Base-by-base conservation (phyloP, 2,329 filamentous ascomycete genomes). In the Pseudopyricularia cyperi region DNA sequence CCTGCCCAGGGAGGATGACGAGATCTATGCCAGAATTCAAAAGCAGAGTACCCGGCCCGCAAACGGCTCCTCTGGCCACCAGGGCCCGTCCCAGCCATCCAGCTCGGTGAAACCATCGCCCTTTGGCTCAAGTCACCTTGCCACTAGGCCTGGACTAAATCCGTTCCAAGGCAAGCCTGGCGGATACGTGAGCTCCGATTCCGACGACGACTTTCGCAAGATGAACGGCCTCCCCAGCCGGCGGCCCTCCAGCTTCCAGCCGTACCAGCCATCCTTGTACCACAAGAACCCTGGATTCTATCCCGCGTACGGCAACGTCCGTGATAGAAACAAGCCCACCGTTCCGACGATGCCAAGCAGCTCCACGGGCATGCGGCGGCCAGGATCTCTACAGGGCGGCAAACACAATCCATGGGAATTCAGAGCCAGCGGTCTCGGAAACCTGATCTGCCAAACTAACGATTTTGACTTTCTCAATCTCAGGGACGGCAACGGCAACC, bases 401-500 rank as follows among this genome's bases (percentile, higher is more conserved):
- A n/a, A 42, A 22, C 8, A 22, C 12, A 44, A 44, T 19, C 9
- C 39, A 19, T 44, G 39, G 39, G 5, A 22, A 15, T 34, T 26
- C 17, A 12, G 14, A 26, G 19, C 30, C 7, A 35, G 30, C 32
- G 19, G 47, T 17, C 28, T 24, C 11, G 34, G 47, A 49, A 49
- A 44, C 7, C 14, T 46, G 5, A 51, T 42, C 22, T 17, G 19
- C 15, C 37, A 42, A 26, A 30, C 37, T 2, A 51, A 33, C 22
- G 28, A 22, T 42, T 32, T 42, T 9, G 66, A 74, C 54, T 70
- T 62, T 53, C 52, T 57, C 1, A 64, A 59, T 17, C 61, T 68
- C 32, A 48, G 63, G 4, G 67, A 74, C 51, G 59, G 50, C 0
- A 54, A 58, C n/a, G 70, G 72, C 2, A 62, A 67, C 22, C 59